Base-by-base conservation (phyloP, 2,329 filamentous ascomycete genomes). In the Fusarium newnesense region DNA sequence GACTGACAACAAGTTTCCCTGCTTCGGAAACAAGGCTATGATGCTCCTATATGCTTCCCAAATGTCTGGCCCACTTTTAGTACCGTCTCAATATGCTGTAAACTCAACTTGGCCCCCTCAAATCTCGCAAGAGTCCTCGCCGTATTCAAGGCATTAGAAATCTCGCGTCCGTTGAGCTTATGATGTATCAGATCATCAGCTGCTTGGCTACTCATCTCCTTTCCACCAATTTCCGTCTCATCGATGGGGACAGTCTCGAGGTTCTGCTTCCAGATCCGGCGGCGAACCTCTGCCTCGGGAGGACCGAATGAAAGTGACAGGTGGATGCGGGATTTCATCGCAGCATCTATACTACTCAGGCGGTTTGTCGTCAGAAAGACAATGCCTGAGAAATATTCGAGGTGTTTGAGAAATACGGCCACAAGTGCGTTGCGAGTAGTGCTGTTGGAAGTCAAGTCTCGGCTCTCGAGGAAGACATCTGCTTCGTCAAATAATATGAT, bases 41-140 rank as follows among this genome's bases (percentile, higher is more conserved):
- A 19, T 19, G 18, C 5, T 26, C 18, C 16, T 36, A 53, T 26
- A 28, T 37, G n/a, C 9, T 37, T 26, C 9, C 49, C 28, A 19
- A 56, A 56, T 10, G 26, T 56, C 28, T 56, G 37, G 5, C 53
- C 36, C 13, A 42, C 28, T n/a, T 56, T 42, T 2, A 56, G 53
- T 13, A 56, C 53, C 15, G 37, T 43, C 11, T 42, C 26, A n/a
- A 56, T 56, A 6, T 56, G 53, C 1, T 26, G 26, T 5, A 56
- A 30, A 21, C 18, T 30, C 16, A 56, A 34, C 36, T 32, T 56
- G 37, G 15, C 36, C 24, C 30, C 36, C 19, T 56, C 53, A 21
- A 56, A 56, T 43, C 53, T 56, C 7, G 53, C 53, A 43, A 56
- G 37, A 13, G 53, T 42, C 12, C 28, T 56, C 28, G 53, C 37